Percentiles rank a stretch among this genome's conserved stretches.
phyloP scores from a whole-genome alignment of 2,329 filamentous ascomycete species.

The Fusarium mundagurra region DNA sequence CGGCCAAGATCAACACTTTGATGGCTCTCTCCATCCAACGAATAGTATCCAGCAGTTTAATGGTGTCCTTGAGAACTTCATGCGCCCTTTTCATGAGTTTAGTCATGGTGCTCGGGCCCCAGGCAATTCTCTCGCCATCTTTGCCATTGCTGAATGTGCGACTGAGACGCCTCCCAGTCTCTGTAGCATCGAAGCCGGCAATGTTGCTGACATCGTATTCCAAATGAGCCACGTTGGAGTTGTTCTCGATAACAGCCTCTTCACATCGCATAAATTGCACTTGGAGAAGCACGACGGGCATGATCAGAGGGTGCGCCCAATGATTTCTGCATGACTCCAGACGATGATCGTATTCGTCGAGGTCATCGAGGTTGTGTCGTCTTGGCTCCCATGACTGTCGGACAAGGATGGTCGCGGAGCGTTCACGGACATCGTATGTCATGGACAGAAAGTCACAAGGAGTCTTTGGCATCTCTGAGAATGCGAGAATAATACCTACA shows the following conservation, averaged over 20 bases:
- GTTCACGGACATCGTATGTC: conserved; percentile 54
- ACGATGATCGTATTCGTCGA: conserved; percentile 58
- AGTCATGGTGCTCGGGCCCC: conserved; percentile 56
- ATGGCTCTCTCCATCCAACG: conserved; percentile 59
- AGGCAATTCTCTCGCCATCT: conserved; percentile 40
- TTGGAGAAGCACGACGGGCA: conserved; percentile 57
- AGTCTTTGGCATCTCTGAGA: conserved; percentile 55
- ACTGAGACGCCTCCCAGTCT: conserved; percentile 39
- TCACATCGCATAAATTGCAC: conserved; percentile 58
- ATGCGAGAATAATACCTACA: conserved; percentile 55
- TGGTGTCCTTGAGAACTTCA: conserved; percentile 56
- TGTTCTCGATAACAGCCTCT: conserved; percentile 56
- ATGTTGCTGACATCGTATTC: conserved; percentile 56
- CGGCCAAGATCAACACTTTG: conserved; percentile 55
- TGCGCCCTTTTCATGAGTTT: conserved; percentile 60
- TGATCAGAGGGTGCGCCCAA: conserved; percentile 58
- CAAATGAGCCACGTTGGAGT: conserved; percentile 53
- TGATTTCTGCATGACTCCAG: conserved; percentile 56
- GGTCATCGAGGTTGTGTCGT: conserved; percentile 53
- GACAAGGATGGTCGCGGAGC: conserved; percentile 53
- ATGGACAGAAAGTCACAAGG: conserved; percentile 60
- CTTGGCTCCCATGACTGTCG: conserved; percentile 56
- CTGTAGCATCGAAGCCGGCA: conserved; percentile 51
- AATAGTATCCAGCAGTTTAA: conserved; percentile 57
- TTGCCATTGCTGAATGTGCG: conserved; percentile 38